Percentiles rank a stretch among this genome's conserved stretches.
Conservation (phyloP, 441 rosid species). For the Mallotus repandus region DNA sequence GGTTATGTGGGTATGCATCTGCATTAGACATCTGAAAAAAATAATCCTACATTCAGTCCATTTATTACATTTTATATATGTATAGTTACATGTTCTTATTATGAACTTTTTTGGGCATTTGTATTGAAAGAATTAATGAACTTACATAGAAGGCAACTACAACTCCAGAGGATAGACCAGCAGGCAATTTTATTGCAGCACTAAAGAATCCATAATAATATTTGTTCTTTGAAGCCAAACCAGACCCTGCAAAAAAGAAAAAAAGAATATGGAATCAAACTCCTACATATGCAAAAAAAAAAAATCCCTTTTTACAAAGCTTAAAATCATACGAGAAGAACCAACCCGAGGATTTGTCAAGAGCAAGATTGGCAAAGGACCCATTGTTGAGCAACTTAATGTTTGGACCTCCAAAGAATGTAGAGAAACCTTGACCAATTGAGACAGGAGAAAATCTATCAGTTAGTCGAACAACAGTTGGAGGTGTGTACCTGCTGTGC, state of each 20-base stretch:
- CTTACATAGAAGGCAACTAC: constrained; percentile 94
- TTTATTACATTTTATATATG: not conserved
- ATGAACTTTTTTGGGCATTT: too few relatives aligned
- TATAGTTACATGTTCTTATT: not conserved
- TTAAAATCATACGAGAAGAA: not conserved
- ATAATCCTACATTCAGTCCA: too few relatives aligned
- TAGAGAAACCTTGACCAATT: constrained; percentile 43
- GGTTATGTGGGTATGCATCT: constrained; percentile 69
- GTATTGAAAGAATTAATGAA: not conserved
- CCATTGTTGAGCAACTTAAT: constrained; percentile 52
- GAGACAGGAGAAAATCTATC: constrained; percentile 56
- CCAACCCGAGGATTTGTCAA: constrained; percentile 69
- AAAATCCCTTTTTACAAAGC: not conserved
- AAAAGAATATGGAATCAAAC: not conserved
- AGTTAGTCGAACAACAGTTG: constrained; percentile 60
- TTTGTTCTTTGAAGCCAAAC: constrained; percentile 56
- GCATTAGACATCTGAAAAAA: constrained; percentile 66
- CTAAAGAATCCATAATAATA: constrained; percentile 82
- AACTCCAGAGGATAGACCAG: constrained; percentile 86
- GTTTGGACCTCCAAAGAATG: constrained; percentile 54
- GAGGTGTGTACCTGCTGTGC: constrained; percentile 51
- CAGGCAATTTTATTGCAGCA: constrained; percentile 80
- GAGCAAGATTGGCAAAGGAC: constrained; percentile 59
- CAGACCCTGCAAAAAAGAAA: constrained; percentile 56
- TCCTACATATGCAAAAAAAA: not conserved